These are phyloP conservation scores for Xylaria longipes DNA, from an alignment of 495 filamentous ascomycete species.

Conservation along the genomic window DNA sequence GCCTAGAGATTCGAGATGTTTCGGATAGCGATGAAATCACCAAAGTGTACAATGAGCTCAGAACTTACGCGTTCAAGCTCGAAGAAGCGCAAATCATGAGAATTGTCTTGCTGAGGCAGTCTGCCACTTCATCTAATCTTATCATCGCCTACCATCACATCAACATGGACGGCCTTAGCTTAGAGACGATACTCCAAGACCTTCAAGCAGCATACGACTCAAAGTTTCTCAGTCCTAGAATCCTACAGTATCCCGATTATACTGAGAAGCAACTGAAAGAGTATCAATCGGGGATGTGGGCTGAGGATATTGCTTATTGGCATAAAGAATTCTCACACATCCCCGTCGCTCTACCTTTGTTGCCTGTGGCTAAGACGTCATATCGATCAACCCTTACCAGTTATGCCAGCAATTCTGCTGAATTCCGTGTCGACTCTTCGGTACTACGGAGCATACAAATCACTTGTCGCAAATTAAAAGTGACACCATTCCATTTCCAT, in stretches of 20 bases:
- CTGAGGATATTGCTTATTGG: background rate
- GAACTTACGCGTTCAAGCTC: constrained; percentile 30
- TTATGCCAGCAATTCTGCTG: no score
- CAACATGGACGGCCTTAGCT: constrained; percentile 37
- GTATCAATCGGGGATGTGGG: background rate
- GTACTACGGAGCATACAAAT: no score
- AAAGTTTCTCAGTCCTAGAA: background rate
- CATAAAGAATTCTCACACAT: background rate
- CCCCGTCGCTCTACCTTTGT: no score
- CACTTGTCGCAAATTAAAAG: no score
- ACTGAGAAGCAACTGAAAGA: background rate
- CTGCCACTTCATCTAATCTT: constrained; percentile 26
- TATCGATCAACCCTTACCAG: no score
- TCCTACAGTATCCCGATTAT: background rate
- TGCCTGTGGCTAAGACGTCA: background rate
- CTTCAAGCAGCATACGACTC: background rate
- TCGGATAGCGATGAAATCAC: background rate
- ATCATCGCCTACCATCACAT: constrained; percentile 41
- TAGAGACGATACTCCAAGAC: constrained; percentile 19
- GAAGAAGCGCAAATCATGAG: constrained; percentile 28
- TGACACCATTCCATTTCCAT: no score
- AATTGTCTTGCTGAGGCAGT: constrained; percentile 25
- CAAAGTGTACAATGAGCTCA: constrained; percentile 17
- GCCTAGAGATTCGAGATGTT: constrained; percentile 22
- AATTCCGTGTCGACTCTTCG: no score